A percentile compares a stretch with the other conserved stretches of the same genome.
Conservation (phyloP, 495 filamentous ascomycete species). For the Neurospora sp. region DNA sequence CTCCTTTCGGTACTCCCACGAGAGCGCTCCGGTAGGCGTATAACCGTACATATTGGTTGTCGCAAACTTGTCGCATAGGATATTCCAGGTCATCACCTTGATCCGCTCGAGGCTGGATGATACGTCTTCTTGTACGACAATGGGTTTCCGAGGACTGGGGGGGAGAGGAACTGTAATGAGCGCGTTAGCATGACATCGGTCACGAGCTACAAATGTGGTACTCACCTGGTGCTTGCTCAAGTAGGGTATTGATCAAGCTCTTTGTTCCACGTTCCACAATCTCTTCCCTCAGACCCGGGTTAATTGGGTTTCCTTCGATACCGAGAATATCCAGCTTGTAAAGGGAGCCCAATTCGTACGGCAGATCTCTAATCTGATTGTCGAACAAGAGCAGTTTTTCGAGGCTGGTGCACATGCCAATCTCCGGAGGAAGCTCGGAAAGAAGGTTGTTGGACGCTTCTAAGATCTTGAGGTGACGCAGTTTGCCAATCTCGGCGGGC, state of each 20-base stretch:
- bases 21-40: constrained; percentile 62
- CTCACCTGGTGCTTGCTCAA: constrained; percentile 74
- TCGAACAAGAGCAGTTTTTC: constrained; percentile 74
- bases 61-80: constrained; percentile 83
- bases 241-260: constrained; percentile 68
- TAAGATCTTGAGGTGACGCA: constrained; percentile 67
- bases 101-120: constrained; percentile 43
- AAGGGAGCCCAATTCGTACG: constrained; percentile 77
- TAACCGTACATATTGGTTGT: constrained; percentile 81
- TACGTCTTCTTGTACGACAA: constrained; percentile 42
- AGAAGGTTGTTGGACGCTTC: constrained; percentile 86
- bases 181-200: neutral
- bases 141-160: constrained; percentile 39
- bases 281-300: constrained; percentile 58
- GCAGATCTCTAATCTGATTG: constrained; percentile 73
- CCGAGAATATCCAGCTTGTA: constrained; percentile 80
- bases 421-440: constrained; percentile 72
- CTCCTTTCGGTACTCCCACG: constrained; percentile 77
- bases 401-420: constrained; percentile 90
- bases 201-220: constrained; percentile 5
- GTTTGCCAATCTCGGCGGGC: constrained; percentile 64
- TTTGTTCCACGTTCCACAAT: constrained; percentile 81
- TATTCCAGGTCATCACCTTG: constrained; percentile 85
- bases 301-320: constrained; percentile 82
- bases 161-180: constrained; percentile 51